These are phyloP conservation scores for Xylaria sp. DNA, from an alignment of 2,329 filamentous ascomycete genomes.

Conservation along the genomic window DNA sequence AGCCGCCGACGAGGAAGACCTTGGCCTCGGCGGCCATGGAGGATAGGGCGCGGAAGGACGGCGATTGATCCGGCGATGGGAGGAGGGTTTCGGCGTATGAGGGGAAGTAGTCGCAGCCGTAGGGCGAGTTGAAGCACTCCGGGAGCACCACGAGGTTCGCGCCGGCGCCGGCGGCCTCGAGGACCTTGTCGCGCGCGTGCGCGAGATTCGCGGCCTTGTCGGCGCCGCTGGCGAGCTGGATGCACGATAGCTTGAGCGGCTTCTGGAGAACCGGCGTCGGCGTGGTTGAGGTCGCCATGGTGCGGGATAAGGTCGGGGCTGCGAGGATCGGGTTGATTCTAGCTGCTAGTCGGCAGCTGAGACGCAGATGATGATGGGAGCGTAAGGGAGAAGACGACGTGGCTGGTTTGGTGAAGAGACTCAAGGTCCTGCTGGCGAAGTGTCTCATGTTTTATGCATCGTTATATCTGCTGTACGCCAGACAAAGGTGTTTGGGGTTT, in stretches of 20 bases:
- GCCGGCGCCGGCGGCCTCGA: conserved; percentile 79
- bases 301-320: conserved; percentile 35
- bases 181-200: conserved; percentile 83
- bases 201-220: conserved; percentile 88
- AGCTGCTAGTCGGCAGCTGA: conserved; percentile 15
- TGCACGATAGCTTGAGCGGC: conserved; percentile 80
- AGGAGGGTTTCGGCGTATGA: conserved; percentile 89
- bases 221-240: conserved; percentile 82
- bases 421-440: conserved; percentile 40
- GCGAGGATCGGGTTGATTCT: conserved; percentile 34
- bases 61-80: conserved; percentile 76
- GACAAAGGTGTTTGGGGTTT: not conserved
- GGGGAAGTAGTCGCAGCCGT: conserved; percentile 90
- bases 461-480: conserved; percentile 23
- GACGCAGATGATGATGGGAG: conserved; percentile 1
- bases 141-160: conserved; percentile 91
- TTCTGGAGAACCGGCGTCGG: conserved; percentile 71
- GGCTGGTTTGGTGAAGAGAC: conserved; percentile 39
- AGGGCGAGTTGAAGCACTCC: conserved; percentile 99
- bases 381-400: conserved; percentile 9
- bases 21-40: conserved; percentile 81
- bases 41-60: conserved; percentile 86
- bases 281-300: conserved; percentile 47
- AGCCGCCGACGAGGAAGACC: conserved; percentile 88
- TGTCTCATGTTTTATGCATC: conserved; percentile 46